phyloP scores from a whole-genome alignment of 2,329 filamentous ascomycete genomes.

The Epichloe typhina region DNA sequence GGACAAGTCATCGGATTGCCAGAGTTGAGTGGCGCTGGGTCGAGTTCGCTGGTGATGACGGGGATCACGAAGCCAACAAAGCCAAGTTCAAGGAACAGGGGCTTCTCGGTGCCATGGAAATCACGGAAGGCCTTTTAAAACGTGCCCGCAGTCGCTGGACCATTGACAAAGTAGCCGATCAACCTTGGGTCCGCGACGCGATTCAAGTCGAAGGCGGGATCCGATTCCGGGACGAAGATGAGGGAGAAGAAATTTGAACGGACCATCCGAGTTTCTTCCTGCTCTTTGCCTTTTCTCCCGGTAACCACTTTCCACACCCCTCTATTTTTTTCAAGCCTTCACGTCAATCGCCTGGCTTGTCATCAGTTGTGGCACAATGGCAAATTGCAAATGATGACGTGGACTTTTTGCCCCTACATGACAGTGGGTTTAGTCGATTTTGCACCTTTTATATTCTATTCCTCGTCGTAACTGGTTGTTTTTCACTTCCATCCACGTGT shows the following conservation, averaged over 20 bases:
- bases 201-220: conserved; percentile 54
- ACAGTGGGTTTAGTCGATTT: too few species aligned
- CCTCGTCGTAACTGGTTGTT: too few species aligned
- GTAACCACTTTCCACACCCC: too few species aligned
- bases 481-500: too few species aligned
- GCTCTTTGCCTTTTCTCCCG: background rate
- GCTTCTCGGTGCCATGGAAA: conserved; percentile 62
- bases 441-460: too few species aligned
- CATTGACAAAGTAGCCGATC: conserved; percentile 57
- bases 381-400: too few species aligned
- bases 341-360: too few species aligned
- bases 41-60: conserved; percentile 68
- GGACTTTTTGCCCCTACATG: too few species aligned
- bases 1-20: conserved; percentile 88
- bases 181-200: conserved; percentile 64
- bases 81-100: conserved; percentile 48
- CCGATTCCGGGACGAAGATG: conserved; percentile 45
- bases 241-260: conserved; percentile 36
- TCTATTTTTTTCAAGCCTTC: too few species aligned
- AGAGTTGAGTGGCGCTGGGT: conserved; percentile 94
- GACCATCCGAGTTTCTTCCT: background rate
- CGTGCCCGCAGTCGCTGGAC: conserved; percentile 68
- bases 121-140: conserved; percentile 75
- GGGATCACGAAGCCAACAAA: conserved; percentile 63
- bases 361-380: too few species aligned